Conservation (phyloP, 1,284 basidiomycete genomes). For the Sphagnurus paluster region DNA sequence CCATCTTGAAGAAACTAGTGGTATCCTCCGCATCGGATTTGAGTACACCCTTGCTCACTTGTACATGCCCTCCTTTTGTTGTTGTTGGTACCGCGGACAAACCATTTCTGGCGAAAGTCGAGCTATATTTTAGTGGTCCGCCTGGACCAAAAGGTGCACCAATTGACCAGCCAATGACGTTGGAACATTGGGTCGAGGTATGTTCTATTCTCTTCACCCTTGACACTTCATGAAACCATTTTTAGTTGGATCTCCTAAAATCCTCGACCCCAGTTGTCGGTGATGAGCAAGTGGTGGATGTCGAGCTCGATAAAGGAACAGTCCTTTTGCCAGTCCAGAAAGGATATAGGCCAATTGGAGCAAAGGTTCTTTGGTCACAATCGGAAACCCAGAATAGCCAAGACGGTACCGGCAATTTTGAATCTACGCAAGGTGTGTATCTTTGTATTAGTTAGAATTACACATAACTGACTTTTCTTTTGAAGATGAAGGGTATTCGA, state of each 20-base stretch:
- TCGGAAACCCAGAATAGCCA: conserved; percentile 2
- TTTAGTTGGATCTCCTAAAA: conserved; percentile 61
- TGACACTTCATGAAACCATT: background rate
- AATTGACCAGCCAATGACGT: conserved; percentile 31
- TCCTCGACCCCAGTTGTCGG: conserved; percentile 49
- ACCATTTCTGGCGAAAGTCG: conserved; percentile 65
- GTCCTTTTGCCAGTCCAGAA: conserved; percentile 43
- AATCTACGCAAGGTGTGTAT: conserved; percentile 6
- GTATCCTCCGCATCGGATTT: conserved; percentile 47
- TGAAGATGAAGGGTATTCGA: conserved; percentile 36
- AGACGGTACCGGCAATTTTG: background rate
- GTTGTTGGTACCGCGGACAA: conserved; percentile 54
- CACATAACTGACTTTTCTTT: background rate
- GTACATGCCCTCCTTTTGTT: conserved; percentile 55
- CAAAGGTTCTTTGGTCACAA: conserved; percentile 33
- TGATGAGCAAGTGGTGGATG: conserved; percentile 70
- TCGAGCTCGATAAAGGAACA: conserved; percentile 67
- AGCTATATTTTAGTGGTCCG: conserved; percentile 46
- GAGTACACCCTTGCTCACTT: conserved; percentile 34
- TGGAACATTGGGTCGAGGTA: conserved; percentile 80
- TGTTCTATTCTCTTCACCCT: conserved; percentile 20
- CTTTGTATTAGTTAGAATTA: background rate
- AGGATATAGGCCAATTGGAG: conserved; percentile 28
- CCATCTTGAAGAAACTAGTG: conserved; percentile 50
- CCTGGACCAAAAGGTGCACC: conserved; percentile 13